Evolutionary conservation across 164 flowering plant species (phyloP).

Genomic region (Stephania japonica): DNA sequence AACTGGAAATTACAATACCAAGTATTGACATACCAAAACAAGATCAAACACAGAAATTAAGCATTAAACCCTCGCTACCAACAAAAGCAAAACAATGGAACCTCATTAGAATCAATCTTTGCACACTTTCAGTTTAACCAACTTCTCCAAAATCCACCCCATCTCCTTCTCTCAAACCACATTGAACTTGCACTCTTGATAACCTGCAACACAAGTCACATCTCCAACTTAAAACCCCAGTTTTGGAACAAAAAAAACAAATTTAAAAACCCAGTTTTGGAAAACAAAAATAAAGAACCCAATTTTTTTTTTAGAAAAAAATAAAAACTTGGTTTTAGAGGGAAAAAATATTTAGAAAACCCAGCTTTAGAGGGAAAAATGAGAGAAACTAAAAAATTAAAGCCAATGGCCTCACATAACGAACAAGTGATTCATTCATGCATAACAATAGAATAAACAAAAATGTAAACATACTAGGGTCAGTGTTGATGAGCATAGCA

Average conservation of each 20-base stretch:
- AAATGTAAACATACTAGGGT: slow-evolving; percentile 59
- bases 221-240: no score
- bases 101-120: neutral
- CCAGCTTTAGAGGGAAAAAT: no score
- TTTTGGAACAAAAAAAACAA: no score
- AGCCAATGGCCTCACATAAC: neutral
- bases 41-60: neutral
- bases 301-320: no score
- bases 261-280: no score
- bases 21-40: neutral
- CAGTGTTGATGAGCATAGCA: slow-evolving; percentile 76
- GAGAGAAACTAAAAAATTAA: neutral
- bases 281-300: neutral
- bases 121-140: neutral
- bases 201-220: neutral
- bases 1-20: neutral
- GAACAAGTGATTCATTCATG: no score
- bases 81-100: neutral
- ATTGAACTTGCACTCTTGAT: neutral
- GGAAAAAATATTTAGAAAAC: no score
- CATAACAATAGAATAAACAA: neutral
- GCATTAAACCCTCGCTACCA: neutral
- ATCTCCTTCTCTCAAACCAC: neutral
- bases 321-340: neutral
- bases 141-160: neutral